Conservation (phyloP, 1,284 basidiomycete species). For the Malassezia restricta region DNA sequence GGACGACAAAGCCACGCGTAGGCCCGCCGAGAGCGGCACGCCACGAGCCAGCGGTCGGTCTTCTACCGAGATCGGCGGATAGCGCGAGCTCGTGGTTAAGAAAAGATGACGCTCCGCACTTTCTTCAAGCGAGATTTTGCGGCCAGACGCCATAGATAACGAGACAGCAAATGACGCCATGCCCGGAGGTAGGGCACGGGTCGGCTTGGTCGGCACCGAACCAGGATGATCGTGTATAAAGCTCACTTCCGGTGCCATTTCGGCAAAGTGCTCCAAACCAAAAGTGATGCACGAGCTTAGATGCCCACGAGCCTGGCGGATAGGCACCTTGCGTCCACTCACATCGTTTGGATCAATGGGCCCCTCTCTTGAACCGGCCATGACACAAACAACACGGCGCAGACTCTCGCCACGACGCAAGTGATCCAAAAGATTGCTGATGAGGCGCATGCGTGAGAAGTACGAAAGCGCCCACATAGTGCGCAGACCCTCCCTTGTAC, state of each 20-base stretch:
- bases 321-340: neutral
- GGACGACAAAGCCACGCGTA: neutral
- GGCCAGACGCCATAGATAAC: neutral
- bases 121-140: constrained; percentile 1
- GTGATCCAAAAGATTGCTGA: constrained; percentile 1
- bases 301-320: neutral
- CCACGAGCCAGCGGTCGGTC: neutral
- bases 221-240: constrained; percentile 8
- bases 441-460: constrained; percentile 4
- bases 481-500: neutral
- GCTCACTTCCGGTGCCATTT: constrained; percentile 4
- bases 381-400: constrained; percentile 6
- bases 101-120: constrained; percentile 6
- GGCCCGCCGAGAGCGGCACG: neutral
- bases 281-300: constrained; percentile 3
- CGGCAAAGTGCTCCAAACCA: neutral
- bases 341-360: constrained; percentile 1
- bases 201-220: neutral
- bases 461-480: constrained; percentile 2
- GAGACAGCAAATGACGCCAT: neutral
- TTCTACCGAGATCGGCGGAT: neutral
- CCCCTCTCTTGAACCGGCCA: constrained; percentile 10
- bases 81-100: neutral
- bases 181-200: neutral
- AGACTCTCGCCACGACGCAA: neutral